Evolutionary conservation across 192 early-diverging fungal species (phyloP).

Genomic region (Chytriomyces hyalinus): DNA sequence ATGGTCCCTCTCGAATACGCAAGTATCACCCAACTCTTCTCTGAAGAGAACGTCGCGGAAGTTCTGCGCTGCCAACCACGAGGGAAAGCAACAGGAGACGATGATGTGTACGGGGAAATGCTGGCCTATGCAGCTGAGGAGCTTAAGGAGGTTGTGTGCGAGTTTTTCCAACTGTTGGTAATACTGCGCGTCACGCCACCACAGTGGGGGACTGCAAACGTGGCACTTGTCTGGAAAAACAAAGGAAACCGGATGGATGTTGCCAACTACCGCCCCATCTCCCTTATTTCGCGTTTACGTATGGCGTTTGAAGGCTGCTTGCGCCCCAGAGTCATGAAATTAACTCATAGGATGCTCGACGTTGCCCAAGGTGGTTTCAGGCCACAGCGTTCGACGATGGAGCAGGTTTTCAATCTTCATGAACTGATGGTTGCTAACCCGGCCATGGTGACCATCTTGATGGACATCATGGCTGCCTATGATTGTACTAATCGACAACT

Average conservation of each 20-base stretch:
- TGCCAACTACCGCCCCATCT: slow-evolving; percentile 1
- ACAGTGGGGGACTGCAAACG: not conserved
- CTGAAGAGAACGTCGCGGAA: not conserved
- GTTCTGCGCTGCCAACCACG: not conserved
- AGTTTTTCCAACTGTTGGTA: not conserved
- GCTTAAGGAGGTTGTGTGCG: not conserved
- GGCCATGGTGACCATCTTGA: too few species aligned
- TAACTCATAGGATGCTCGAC: not conserved
- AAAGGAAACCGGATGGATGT: not conserved
- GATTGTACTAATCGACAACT: not conserved
- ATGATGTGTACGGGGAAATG: not conserved
- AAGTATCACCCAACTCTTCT: not conserved
- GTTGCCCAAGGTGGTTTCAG: slow-evolving; percentile 2
- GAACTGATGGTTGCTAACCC: not conserved
- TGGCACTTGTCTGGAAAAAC: not conserved
- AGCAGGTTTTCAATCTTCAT: not conserved
- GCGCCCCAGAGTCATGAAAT: not conserved
- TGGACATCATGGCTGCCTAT: slow-evolving; percentile 11
- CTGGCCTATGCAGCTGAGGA: not conserved
- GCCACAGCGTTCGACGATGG: not conserved
- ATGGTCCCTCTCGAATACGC: not conserved
- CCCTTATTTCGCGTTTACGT: not conserved
- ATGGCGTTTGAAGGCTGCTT: not conserved
- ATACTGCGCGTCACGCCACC: not conserved
- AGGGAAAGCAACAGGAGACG: not conserved